Evolutionary conservation across 441 rosid genomes (phyloP).

Genomic region (Kokia cookei): DNA sequence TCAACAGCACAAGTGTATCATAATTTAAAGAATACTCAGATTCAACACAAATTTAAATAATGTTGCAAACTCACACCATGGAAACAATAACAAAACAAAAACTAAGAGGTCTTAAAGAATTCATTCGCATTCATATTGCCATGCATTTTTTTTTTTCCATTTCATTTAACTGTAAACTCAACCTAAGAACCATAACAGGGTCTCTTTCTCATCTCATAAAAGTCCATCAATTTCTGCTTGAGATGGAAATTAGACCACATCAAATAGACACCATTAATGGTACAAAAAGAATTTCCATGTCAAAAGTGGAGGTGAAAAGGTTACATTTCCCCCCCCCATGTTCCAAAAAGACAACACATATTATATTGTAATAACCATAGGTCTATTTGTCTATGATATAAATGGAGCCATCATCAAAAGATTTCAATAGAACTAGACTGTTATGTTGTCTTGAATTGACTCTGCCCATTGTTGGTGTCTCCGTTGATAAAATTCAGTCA

Average conservation of each 20-base stretch:
- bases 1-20: no score
- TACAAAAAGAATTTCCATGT: conserved; percentile 12
- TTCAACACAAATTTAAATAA: background rate
- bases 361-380: background rate
- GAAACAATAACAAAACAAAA: background rate
- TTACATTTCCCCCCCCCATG: background rate
- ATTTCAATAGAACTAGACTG: conserved; percentile 4
- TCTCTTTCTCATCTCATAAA: no score
- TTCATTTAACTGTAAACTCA: background rate
- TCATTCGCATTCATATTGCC: background rate
- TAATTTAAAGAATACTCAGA: no score
- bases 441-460: background rate
- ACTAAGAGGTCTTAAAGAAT: background rate
- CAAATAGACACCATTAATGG: conserved; percentile 2
- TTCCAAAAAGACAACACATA: background rate
- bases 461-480: background rate
- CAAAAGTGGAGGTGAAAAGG: background rate
- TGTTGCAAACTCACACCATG: background rate
- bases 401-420: background rate
- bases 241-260: background rate
- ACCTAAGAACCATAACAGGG: background rate
- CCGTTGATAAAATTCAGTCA: conserved; percentile 23
- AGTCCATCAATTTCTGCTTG: no score
- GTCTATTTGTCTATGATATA: background rate
- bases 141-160: background rate